phyloP scores from a whole-genome alignment of 352 stramenopile species.

The Halophytophthora polymorphica region DNA sequence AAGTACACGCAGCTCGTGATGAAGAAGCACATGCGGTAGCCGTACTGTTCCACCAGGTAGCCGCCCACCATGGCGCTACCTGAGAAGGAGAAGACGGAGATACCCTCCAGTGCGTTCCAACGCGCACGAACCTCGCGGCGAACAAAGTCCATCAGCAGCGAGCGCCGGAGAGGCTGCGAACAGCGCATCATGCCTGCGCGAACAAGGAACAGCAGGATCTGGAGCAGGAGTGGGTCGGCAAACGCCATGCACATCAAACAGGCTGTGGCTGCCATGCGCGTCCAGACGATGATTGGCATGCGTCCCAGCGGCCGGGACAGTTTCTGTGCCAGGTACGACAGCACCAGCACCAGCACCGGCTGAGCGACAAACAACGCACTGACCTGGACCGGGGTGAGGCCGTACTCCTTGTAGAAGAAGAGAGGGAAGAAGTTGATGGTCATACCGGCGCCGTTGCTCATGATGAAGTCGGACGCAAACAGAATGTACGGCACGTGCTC shows the following conservation, averaged over 20 bases:
- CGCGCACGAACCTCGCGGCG: constrained; percentile 65
- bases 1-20: constrained; percentile 81
- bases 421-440: constrained; percentile 85
- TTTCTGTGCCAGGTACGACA: constrained; percentile 51
- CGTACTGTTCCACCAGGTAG: constrained; percentile 74
- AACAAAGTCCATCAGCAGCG: constrained; percentile 80
- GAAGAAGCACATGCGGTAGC: constrained; percentile 77
- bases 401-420: constrained; percentile 82
- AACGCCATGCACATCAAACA: constrained; percentile 73
- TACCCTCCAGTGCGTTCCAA: constrained; percentile 71
- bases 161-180: constrained; percentile 72
- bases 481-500: constrained; percentile 67
- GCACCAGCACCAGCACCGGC: constrained; percentile 60
- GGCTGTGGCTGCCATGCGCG: constrained; percentile 43
- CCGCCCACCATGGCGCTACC: constrained; percentile 72
- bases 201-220: constrained; percentile 73
- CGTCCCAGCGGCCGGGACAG: constrained; percentile 52
- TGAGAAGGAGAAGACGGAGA: constrained; percentile 80
- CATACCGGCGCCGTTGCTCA: constrained; percentile 83
- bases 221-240: constrained; percentile 42
- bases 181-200: constrained; percentile 84
- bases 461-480: constrained; percentile 78
- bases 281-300: constrained; percentile 76
- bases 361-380: constrained; percentile 64
- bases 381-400: constrained; percentile 68